Evolutionary conservation across 192 early-diverging fungal species (phyloP), one percentile per base, ranked within the genome.

Genomic region (Entomortierella lignicola): DNA sequence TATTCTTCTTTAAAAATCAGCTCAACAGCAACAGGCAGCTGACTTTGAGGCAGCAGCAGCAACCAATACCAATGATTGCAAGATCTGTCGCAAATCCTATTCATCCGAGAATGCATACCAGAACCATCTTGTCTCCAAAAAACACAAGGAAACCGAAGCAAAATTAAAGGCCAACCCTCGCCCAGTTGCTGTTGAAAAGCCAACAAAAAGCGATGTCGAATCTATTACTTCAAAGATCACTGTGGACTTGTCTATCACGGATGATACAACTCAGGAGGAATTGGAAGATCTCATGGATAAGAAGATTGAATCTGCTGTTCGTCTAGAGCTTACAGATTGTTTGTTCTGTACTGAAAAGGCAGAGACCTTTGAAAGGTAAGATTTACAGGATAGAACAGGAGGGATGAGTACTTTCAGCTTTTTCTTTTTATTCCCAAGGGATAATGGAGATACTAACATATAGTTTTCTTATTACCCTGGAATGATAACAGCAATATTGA

Each of bases 71-170:
- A 84, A 77, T 21, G 80, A 83, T 12, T 89, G 86, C 71, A 84
- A 80, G 42, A 72, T 80, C 8, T 90, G 86, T 82, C 87, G 84
- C 58, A 92, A 90, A 81, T 82, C 85, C 7, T 97, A 93, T 66
- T 85, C 84, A 15, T 90, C 94, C 31, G 89, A 96, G 64, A 96
- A 97, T 65, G 91, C 90, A 1, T 97, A 92, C 79, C 85, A 90
- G 55, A 98, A 95, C 81, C 98, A 99, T 82, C 56, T 96, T 34
- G 83, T 81, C n/a, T 96, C 94, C 62, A 98, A 97, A 73, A 99
- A 98, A 75, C 98, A 99, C 88, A 93, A 93, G 85, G 95, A 98
- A 73, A 79, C 75, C 0, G 90, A 89, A 68, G 81, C 82, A 10
- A 88, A 87, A 37, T 37, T 79, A 25, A 82, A 81, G 44, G 80